Base-by-base conservation (phyloP, 2,329 filamentous ascomycete species). In the Aspergillus sp. region DNA sequence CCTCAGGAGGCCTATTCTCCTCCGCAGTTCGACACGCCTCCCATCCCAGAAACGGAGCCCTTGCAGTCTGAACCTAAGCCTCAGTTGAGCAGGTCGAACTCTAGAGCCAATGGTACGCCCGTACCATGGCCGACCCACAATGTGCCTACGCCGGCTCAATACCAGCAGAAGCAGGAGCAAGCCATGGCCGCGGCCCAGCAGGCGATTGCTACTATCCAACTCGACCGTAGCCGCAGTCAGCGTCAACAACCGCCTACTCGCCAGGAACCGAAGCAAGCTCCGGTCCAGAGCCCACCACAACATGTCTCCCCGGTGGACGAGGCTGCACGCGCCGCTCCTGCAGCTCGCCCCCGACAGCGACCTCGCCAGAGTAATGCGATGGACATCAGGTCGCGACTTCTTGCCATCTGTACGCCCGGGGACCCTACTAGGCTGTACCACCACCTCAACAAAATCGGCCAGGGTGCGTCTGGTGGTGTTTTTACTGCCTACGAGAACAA, bases 401-500 rank as follows among this genome's bases (percentile, higher is more conserved):
- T 92, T 75, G 87, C 91, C 32, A 98, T 99, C 65, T 98, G 95
- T 76, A 93, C 89, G 21, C 88, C 92, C 56, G 91, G 91, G 51
- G 94, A 99, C 72, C 95, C 95, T 3, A 91, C 91, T 25, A 88
- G 91, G 57, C 89, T 94, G 65, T 99, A 97, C 78, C 87, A 89
- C 59, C 89, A 89, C 59, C 87, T 98, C 68, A 93, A 88, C 73
- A 98, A 98, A 81, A 98, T 99, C 74, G 95, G 95, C 0, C 95
- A 99, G 78, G 95, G 95, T 76, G 95, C 95, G 39, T 98, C 94
- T 8, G 95, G 95, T 68, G 95, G 95, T 63, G 95, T 99, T 1
- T 99, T 88, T 73, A 97, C 92, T 0, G 95, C 94, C 3, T 91
- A 94, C 73, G 91, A 97, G 76, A 84, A 88, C 65, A 89, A 87